Conservation (phyloP, 495 filamentous ascomycete genomes). For the Diplogelasinospora grovesii region DNA sequence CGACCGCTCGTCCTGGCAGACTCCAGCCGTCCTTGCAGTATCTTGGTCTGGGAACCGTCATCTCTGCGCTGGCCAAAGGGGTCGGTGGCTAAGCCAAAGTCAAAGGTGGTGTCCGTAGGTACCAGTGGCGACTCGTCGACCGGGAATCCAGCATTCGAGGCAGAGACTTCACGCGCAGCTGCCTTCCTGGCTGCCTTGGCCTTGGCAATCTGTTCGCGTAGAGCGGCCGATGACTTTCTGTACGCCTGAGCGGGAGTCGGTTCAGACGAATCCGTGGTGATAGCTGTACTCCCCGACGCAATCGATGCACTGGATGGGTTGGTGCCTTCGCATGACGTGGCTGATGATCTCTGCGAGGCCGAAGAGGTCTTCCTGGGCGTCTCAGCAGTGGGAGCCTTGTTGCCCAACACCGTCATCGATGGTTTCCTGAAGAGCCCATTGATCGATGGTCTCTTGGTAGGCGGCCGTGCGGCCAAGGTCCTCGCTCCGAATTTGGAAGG, state of each 20-base stretch:
- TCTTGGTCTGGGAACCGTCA: slow-evolving; percentile 50
- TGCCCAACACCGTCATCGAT: slow-evolving; percentile 34
- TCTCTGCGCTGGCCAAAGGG: slow-evolving; percentile 62
- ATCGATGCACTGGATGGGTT: slow-evolving; percentile 30
- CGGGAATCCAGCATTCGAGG: slow-evolving; percentile 19
- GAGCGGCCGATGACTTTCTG: slow-evolving; percentile 68
- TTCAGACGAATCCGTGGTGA: slow-evolving; percentile 32
- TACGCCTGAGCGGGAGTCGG: slow-evolving; percentile 25
- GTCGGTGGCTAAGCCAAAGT: slow-evolving; percentile 49
- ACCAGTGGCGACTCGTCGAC: slow-evolving; percentile 39
- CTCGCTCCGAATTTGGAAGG: slow-evolving; percentile 41
- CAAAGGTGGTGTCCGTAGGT: slow-evolving; percentile 44
- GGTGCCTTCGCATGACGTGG: slow-evolving; percentile 42
- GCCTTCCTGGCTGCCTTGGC: slow-evolving; percentile 79
- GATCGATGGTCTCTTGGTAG: slow-evolving; percentile 50
- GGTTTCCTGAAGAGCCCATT: slow-evolving; percentile 50
- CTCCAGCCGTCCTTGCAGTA: slow-evolving; percentile 69
- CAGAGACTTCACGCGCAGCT: slow-evolving; percentile 36
- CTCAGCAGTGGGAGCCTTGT: slow-evolving; percentile 25
- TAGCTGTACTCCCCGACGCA: slow-evolving; percentile 28
- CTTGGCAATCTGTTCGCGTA: slow-evolving; percentile 88
- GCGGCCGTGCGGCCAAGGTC: slow-evolving; percentile 38
- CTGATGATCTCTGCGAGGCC: slow-evolving; percentile 40
- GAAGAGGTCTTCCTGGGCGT: slow-evolving; percentile 33
- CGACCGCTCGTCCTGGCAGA: slow-evolving; percentile 71